Evolutionary conservation across 179 eudicot species (phyloP).

Genomic region (Beta lomatogona): DNA sequence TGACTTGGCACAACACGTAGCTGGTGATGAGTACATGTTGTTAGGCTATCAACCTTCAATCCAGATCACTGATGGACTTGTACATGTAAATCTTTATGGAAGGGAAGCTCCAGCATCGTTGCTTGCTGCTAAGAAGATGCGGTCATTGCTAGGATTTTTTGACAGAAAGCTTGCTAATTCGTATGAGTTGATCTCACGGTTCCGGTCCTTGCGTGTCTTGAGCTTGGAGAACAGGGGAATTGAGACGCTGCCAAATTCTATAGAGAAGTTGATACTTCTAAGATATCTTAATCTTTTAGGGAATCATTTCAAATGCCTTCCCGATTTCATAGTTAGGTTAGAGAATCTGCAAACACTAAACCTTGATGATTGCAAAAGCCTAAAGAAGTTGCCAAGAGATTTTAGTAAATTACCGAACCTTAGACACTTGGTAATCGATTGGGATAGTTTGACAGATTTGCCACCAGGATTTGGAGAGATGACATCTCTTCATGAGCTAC

Average conservation of each 20-base stretch:
- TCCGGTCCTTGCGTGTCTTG: slow-evolving; percentile 5
- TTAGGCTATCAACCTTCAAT: background rate
- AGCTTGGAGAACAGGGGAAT: background rate
- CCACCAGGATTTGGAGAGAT: slow-evolving; percentile 15
- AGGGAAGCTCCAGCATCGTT: background rate
- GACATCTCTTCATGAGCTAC: slow-evolving; percentile 19
- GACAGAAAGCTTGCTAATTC: background rate
- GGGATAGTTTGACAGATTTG: background rate
- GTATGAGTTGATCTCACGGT: background rate
- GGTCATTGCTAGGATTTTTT: background rate
- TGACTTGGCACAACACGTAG: background rate
- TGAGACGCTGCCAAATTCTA: slow-evolving; percentile 14
- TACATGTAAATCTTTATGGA: background rate
- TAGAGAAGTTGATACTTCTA: slow-evolving; percentile 23
- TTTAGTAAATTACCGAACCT: slow-evolving; percentile 16
- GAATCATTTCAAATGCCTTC: background rate
- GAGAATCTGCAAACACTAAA: slow-evolving; percentile 24
- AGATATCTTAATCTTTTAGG: slow-evolving; percentile 25
- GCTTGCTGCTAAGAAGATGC: background rate
- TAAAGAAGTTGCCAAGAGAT: slow-evolving; percentile 16
- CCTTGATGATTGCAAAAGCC: background rate
- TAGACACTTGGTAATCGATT: slow-evolving; percentile 13
- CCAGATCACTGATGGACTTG: background rate
- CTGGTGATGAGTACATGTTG: background rate
- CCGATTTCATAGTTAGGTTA: slow-evolving; percentile 11